Percentiles rank a stretch among this genome's conserved stretches.
These are phyloP conservation scores for Sutorius eximius DNA, from an alignment of 1,284 basidiomycete genomes.

Conservation along the genomic window DNA sequence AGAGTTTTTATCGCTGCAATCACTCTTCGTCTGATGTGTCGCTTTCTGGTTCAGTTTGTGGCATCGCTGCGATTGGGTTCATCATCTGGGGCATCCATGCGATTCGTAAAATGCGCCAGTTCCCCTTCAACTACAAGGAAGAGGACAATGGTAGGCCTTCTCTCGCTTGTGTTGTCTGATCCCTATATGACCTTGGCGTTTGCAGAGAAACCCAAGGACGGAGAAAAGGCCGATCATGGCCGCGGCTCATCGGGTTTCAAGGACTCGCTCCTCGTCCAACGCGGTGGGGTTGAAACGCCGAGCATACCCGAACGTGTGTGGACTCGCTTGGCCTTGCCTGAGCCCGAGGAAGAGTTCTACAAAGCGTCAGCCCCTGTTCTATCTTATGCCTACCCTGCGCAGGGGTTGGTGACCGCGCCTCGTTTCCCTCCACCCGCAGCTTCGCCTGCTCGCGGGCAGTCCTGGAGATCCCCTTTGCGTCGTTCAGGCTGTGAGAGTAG, in stretches of 20 bases:
- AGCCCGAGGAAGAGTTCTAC: neutral
- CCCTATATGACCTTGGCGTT: neutral
- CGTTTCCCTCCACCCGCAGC: conserved; percentile 4
- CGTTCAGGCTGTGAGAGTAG: neutral
- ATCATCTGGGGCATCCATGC: conserved; percentile 23
- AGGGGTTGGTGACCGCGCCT: neutral
- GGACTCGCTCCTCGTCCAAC: conserved; percentile 1
- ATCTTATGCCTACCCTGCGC: neutral
- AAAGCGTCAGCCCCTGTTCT: neutral
- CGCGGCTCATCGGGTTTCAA: neutral
- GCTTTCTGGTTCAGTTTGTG: conserved; percentile 9
- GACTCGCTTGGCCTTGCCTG: conserved; percentile 5
- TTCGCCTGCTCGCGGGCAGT: neutral
- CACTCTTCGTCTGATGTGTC: neutral
- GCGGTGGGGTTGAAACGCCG: conserved; percentile 5
- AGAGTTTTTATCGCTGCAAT: neutral
- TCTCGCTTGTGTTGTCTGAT: no score
- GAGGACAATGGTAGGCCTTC: conserved; percentile 1
- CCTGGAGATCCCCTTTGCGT: neutral
- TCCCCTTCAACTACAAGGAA: conserved; percentile 10
- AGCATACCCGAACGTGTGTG: neutral
- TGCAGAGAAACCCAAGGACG: conserved; percentile 1
- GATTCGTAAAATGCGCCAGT: conserved; percentile 21
- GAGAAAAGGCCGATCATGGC: neutral
- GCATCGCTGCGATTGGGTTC: conserved; percentile 22